Conservation (phyloP, 2,329 filamentous ascomycete genomes). For the Pseudocercospora eumusae region DNA sequence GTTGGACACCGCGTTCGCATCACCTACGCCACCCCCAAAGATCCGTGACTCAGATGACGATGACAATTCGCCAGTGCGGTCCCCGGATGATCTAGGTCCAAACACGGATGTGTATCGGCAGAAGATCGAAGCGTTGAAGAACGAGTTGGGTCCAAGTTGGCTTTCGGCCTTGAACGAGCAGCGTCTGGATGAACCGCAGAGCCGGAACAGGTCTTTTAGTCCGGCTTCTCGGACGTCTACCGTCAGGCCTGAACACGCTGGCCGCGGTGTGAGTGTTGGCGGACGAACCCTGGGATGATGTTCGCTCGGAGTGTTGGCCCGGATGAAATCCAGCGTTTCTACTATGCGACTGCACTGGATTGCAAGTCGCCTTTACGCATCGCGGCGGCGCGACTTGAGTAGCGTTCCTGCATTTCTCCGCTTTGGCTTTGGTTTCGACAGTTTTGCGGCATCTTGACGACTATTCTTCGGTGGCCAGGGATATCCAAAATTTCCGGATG, state of each 20-base stretch:
- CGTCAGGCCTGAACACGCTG: slow-evolving; percentile 29
- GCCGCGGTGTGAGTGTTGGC: slow-evolving; percentile 37
- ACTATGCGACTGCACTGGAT: slow-evolving; percentile 6
- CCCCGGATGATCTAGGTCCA: slow-evolving; percentile 33
- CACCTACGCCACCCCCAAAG: slow-evolving; percentile 32
- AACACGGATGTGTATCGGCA: slow-evolving; percentile 64
- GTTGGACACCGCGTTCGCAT: slow-evolving; percentile 35
- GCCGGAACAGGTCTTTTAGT: slow-evolving; percentile 32
- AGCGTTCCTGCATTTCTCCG: slow-evolving; percentile 5
- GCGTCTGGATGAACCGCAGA: slow-evolving; percentile 46
- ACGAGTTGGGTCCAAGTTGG: slow-evolving; percentile 84
- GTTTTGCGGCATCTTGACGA: slow-evolving; percentile 15
- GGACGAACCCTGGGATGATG: slow-evolving; percentile 39
- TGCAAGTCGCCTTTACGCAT: slow-evolving; percentile 1
- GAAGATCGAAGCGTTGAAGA: slow-evolving; percentile 82
- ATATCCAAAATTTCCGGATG: slow-evolving; percentile 10
- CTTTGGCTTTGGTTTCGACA: background rate
- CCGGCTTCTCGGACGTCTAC: slow-evolving; percentile 33
- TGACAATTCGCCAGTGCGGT: slow-evolving; percentile 34
- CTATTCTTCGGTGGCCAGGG: slow-evolving; percentile 14
- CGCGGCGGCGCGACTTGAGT: slow-evolving; percentile 10
- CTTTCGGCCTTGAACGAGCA: slow-evolving; percentile 83
- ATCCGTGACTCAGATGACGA: slow-evolving; percentile 37
- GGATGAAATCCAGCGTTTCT: background rate
- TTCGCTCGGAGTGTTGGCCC: background rate